Conservation (phyloP, 192 early-diverging fungal genomes). For the Coemansia sp. region DNA sequence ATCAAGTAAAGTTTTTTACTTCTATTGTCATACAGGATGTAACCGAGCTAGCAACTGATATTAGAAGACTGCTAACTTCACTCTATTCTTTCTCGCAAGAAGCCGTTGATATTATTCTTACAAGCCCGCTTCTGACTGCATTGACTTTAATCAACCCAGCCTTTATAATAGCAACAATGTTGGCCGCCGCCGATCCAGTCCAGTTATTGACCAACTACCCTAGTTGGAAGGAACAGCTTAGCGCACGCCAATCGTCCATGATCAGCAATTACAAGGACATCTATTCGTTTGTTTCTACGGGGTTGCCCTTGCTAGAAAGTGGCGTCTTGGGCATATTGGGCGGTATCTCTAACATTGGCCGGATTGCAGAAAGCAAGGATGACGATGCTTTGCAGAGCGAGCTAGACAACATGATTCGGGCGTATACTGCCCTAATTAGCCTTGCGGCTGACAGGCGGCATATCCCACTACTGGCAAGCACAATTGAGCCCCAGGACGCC, state of each 20-base stretch:
- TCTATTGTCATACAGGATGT: constrained; percentile 15
- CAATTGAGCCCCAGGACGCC: constrained; percentile 7
- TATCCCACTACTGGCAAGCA: neutral
- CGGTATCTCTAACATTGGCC: constrained; percentile 15
- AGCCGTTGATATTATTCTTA: constrained; percentile 19
- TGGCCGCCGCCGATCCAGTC: constrained; percentile 24
- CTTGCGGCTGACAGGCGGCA: neutral
- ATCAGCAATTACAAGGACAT: constrained; percentile 13
- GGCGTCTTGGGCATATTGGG: constrained; percentile 18
- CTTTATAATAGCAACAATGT: neutral
- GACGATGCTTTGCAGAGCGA: neutral
- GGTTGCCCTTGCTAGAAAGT: constrained; percentile 23
- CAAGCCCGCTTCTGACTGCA: constrained; percentile 27
- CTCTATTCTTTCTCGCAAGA: constrained; percentile 32
- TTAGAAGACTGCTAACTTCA: constrained; percentile 13
- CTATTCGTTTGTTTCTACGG: constrained; percentile 34
- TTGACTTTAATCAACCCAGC: constrained; percentile 24
- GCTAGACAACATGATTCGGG: neutral
- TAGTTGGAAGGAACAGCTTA: constrained; percentile 27
- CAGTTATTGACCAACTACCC: constrained; percentile 22
- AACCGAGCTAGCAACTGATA: constrained; percentile 6
- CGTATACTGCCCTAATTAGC: neutral
- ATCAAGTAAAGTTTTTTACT: constrained; percentile 7
- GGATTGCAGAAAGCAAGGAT: neutral
- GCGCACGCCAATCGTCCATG: constrained; percentile 14